These are phyloP conservation scores for Kandelia obovata DNA, from an alignment of 345 rosid species.

Conservation along the genomic window DNA sequence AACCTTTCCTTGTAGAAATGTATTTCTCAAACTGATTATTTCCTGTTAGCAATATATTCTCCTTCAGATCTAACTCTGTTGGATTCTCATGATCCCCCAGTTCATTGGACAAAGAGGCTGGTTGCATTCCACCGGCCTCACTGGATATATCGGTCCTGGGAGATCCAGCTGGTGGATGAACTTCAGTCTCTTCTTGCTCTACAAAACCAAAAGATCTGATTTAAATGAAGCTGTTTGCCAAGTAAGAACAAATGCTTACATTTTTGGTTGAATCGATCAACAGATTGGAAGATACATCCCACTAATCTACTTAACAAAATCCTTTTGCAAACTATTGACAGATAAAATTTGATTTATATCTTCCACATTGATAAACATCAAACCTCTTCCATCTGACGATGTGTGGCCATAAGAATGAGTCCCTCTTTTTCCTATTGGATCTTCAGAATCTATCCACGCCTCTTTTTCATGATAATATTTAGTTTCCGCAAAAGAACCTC, in stretches of 20 bases:
- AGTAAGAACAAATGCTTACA: no score
- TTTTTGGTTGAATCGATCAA: background rate
- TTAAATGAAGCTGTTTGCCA: background rate
- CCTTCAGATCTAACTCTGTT: slow-evolving; percentile 5
- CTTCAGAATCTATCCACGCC: slow-evolving; percentile 9
- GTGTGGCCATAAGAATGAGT: slow-evolving; percentile 6
- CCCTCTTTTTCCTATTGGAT: slow-evolving; percentile 8
- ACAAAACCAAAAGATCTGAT: slow-evolving; percentile 1
- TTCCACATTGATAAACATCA: background rate
- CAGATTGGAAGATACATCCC: background rate
- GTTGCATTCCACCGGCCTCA: slow-evolving; percentile 16
- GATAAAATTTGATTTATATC: background rate
- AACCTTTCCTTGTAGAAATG: slow-evolving; percentile 31
- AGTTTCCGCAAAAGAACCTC: slow-evolving; percentile 14
- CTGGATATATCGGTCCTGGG: slow-evolving; percentile 13
- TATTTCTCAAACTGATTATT: slow-evolving; percentile 16
- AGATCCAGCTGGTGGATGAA: slow-evolving; percentile 18
- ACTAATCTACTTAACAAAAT: no score
- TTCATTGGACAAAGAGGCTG: slow-evolving; percentile 9
- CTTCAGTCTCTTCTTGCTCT: slow-evolving; percentile 24
- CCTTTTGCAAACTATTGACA: no score
- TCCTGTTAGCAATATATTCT: slow-evolving; percentile 10
- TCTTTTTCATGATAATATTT: slow-evolving; percentile 15
- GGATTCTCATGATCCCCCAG: slow-evolving; percentile 15
- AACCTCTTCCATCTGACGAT: slow-evolving; percentile 19